Percentiles rank a stretch among this genome's conserved stretches.
Evolutionary conservation across 257 asterid species (phyloP).

Genomic region (Nicotiana undulata): DNA sequence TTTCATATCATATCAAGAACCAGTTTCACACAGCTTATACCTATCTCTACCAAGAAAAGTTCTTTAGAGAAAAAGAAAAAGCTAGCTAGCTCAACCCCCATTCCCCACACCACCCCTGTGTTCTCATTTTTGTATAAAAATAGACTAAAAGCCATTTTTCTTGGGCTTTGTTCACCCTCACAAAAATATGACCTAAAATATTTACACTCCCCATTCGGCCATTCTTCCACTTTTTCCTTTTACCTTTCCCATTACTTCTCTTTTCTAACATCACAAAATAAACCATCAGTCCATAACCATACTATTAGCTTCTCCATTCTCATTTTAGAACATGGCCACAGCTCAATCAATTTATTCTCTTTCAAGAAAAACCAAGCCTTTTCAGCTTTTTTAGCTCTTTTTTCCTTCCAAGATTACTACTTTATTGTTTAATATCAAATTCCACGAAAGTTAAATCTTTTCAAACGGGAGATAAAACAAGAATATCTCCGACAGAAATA

Average conservation of each 20-base stretch:
- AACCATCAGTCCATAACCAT: neutral
- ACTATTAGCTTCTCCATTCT: neutral
- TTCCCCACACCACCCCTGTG: neutral
- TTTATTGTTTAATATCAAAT: neutral
- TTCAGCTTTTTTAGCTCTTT: neutral
- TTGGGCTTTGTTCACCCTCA: constrained; percentile 4
- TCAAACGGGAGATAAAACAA: neutral
- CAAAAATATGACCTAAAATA: neutral
- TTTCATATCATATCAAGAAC: neutral
- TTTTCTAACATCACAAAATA: neutral
- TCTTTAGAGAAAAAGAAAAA: neutral
- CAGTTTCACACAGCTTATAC: neutral
- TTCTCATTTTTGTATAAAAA: neutral
- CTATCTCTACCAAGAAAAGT: neutral
- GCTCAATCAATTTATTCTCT: neutral
- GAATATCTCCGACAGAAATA: neutral
- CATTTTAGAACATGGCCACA: neutral
- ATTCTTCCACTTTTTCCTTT: neutral
- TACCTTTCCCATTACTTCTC: neutral
- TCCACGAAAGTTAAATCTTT: neutral
- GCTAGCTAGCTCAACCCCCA: neutral
- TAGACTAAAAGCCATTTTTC: neutral
- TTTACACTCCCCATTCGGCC: neutral
- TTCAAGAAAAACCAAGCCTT: neutral
- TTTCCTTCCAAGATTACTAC: constrained; percentile 3